A percentile compares a stretch with the other conserved stretches of the same genome.
These are phyloP conservation scores for Chiua virens DNA, from an alignment of 768 basidiomycete genomes.

Conservation along the genomic window DNA sequence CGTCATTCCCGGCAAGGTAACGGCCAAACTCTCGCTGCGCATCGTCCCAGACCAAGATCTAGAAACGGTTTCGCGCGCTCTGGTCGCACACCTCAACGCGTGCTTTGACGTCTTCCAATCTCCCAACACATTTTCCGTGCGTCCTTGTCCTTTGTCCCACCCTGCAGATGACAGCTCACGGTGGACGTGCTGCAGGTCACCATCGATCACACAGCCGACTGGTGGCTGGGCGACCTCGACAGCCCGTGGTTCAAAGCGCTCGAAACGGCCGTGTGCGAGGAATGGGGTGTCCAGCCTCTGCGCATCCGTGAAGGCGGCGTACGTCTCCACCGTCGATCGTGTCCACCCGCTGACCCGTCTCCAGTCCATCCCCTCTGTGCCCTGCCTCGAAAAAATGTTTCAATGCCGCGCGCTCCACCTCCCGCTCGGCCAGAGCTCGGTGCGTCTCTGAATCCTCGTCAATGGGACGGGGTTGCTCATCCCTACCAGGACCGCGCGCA, in stretches of 20 bases:
- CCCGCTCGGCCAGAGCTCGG: slow-evolving; percentile 90
- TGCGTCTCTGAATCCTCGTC: slow-evolving; percentile 37
- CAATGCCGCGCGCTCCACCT: slow-evolving; percentile 87
- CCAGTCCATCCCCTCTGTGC: slow-evolving; percentile 92
- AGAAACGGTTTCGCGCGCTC: slow-evolving; percentile 58
- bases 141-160: not conserved
- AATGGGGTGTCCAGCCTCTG: slow-evolving; percentile 86
- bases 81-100: slow-evolving; percentile 56
- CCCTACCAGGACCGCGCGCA: slow-evolving; percentile 94
- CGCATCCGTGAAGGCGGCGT: slow-evolving; percentile 94
- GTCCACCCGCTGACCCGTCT: not conserved
- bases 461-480: too few species aligned
- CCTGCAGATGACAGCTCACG: not conserved
- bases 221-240: slow-evolving; percentile 93
- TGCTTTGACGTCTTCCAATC: slow-evolving; percentile 64
- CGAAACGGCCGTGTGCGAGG: slow-evolving; percentile 76
- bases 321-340: slow-evolving; percentile 29
- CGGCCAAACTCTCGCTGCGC: slow-evolving; percentile 84
- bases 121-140: slow-evolving; percentile 71
- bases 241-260: slow-evolving; percentile 86
- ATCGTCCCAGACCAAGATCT: slow-evolving; percentile 94
- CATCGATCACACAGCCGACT: slow-evolving; percentile 84
- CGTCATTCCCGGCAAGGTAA: slow-evolving; percentile 83
- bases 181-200: slow-evolving; percentile 49
- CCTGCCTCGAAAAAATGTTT: slow-evolving; percentile 91